Conservation (phyloP, 2,329 filamentous ascomycete species). For the Escovopsis sp. region DNA sequence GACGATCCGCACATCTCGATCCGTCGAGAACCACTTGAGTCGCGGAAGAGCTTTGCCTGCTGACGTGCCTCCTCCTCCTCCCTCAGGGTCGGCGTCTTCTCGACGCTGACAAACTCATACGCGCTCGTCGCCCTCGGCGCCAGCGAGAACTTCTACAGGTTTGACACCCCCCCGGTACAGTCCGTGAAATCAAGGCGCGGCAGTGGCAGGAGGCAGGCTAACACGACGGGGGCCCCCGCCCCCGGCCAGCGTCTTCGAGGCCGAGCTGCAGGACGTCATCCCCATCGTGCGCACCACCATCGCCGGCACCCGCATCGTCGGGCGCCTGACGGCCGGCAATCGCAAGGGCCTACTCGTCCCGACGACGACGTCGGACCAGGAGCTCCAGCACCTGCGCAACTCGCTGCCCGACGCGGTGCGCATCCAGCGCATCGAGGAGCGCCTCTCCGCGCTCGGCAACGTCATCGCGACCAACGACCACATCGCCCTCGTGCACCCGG, state of each 20-base stretch:
- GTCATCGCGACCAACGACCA: conserved; percentile 96
- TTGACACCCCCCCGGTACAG: too few species aligned
- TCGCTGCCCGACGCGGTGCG: conserved; percentile 81
- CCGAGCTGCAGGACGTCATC: conserved; percentile 92
- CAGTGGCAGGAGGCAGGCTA: too few species aligned
- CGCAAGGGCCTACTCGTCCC: conserved; percentile 92
- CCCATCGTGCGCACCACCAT: conserved; percentile 96
- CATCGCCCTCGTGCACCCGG: conserved; percentile 89
- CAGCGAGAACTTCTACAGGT: conserved; percentile 96
- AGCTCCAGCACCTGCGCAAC: conserved; percentile 93
- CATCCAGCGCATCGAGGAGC: conserved; percentile 96
- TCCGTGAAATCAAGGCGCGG: too few species aligned
- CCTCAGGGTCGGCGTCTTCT: conserved; percentile 85
- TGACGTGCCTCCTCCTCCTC: conserved; percentile 6
- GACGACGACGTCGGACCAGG: conserved; percentile 92
- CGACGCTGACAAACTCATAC: conserved; percentile 94
- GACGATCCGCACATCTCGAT: too few species aligned
- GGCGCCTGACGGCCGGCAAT: conserved; percentile 90
- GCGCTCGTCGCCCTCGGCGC: conserved; percentile 87
- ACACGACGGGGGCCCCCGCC: too few species aligned
- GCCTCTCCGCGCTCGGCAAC: conserved; percentile 87
- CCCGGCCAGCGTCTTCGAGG: conserved; percentile 83
- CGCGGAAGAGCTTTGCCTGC: not conserved
- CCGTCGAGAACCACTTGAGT: too few species aligned
- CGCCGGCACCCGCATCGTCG: conserved; percentile 89